Evolutionary conservation across 2,329 filamentous ascomycete genomes (phyloP), one percentile per base, ranked within the genome.

Genomic region (Pestalotiopsis fici): DNA sequence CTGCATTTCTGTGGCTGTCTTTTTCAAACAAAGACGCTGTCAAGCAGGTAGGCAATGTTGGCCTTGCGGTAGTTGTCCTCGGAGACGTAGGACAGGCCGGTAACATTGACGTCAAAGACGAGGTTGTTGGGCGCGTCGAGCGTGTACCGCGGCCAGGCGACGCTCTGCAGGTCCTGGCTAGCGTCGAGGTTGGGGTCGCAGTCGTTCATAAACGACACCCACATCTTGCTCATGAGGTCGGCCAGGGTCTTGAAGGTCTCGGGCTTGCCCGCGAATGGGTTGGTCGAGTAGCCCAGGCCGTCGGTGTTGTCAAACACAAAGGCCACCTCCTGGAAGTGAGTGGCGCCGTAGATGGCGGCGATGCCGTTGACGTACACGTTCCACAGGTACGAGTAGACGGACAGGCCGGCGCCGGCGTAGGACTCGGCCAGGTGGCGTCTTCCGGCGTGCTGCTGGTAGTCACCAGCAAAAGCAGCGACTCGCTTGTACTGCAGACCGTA

Each of bases 301-400:
- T 79, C 69, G 6, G 81, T 74, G 69, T 89, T 88, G 69, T 86
- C 74, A 63, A 89, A 85, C 6, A 88, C 85, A 68, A 87, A 87
- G 0, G 82, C 79, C 0, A 87, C 83, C 73, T 88, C 85, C 66
- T 83, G 76, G 73, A 83, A 83, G 70, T 84, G 82, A 43, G 75
- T 74, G 4, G 74, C 72, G 18, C 79, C 79, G 3, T 47, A 39
- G 25, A 65, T 67, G 63, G 6, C 63, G 47, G 57, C 57, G 37
- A 77, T 9, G 2, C 78, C 78, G 37, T 78, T 77, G 9, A 77
- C 73, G 9, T 69, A 70, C 2, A 83, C 81, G 66, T 85, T 79
- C 70, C 85, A 85, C 47, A 81, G 78, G 76, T 85, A 86, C 64
- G 84, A 86, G 79, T 88, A 91, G 7, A 86, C 86, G 23, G 84